These are phyloP conservation scores for Gonium pectorale DNA, from an alignment of 139 green algal genomes.

Conservation along the genomic window DNA sequence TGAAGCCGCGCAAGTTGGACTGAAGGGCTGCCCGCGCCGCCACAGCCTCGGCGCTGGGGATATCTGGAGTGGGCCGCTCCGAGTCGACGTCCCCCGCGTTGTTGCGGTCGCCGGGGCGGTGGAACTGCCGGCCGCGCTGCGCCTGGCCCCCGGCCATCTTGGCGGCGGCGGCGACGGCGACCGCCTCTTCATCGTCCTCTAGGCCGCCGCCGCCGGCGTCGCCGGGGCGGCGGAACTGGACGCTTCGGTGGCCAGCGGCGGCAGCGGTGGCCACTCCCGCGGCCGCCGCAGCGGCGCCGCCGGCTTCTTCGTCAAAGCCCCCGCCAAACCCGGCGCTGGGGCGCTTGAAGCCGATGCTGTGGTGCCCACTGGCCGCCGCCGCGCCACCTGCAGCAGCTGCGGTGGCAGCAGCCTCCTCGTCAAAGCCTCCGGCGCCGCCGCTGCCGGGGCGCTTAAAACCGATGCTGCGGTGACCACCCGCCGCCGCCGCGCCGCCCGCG, in stretches of 20 bases:
- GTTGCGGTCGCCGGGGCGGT: background rate
- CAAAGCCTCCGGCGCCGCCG: background rate
- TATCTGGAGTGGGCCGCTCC: too few species aligned
- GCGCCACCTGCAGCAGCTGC: background rate
- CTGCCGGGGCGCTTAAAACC: background rate
- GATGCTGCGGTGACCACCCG: background rate
- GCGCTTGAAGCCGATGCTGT: background rate
- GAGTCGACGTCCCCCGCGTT: background rate
- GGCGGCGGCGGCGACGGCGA: background rate
- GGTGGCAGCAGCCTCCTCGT: background rate
- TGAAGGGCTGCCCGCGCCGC: background rate
- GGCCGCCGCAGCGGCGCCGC: background rate
- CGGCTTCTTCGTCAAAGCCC: background rate
- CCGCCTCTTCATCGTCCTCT: constrained; percentile 2
- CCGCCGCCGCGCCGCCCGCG: background rate
- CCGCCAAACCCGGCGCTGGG: background rate
- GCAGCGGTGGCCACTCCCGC: background rate
- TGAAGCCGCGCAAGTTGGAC: constrained; percentile 30
- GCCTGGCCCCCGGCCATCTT: background rate
- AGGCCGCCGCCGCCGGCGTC: background rate
- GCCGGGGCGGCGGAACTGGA: constrained; percentile 18
- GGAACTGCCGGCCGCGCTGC: background rate
- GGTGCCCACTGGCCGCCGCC: background rate
- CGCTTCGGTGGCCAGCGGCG: background rate
- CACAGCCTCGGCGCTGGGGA: background rate